phyloP scores from a whole-genome alignment of 208 protist genomes.

The Leishmania tropica region DNA sequence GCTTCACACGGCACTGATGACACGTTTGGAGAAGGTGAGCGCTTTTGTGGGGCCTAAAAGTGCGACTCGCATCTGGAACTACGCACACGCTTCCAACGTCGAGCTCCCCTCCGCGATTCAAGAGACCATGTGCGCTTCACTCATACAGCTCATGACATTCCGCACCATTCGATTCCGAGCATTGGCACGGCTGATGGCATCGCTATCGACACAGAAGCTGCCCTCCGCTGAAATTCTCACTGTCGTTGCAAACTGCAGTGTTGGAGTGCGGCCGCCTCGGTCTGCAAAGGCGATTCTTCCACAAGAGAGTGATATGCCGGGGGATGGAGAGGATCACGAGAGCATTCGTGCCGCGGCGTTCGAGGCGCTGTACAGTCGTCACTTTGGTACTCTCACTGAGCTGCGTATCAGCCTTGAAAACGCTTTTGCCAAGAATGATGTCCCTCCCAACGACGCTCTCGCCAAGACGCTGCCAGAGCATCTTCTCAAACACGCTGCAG shows the following conservation, averaged over 20 bases:
- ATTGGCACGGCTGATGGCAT: conserved; percentile 30
- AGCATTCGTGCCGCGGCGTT: conserved; percentile 16
- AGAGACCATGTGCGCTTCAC: conserved; percentile 32
- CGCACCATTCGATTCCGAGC: conserved; percentile 15
- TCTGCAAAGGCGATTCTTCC: conserved; percentile 8
- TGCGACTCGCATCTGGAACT: conserved; percentile 40
- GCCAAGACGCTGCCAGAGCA: conserved; percentile 40
- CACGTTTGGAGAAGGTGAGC: conserved; percentile 60
- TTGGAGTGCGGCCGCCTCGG: conserved; percentile 63
- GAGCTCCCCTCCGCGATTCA: conserved; percentile 46
- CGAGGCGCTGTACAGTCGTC: conserved; percentile 41
- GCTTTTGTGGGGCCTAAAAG: conserved; percentile 32
- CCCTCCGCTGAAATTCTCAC: conserved; percentile 42
- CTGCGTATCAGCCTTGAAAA: conserved; percentile 57
- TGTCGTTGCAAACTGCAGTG: conserved; percentile 41
- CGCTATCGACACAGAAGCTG: conserved; percentile 31
- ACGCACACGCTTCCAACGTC: conserved; percentile 21
- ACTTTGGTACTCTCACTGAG: conserved; percentile 35
- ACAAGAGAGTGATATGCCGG: conserved; percentile 1
- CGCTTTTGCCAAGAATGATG: conserved; percentile 37
- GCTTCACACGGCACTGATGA: conserved; percentile 46
- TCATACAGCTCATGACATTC: conserved; percentile 39
- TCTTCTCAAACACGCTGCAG: conserved; percentile 37
- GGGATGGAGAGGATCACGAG: conserved; percentile 26
- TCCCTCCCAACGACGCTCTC: conserved; percentile 41